Evolutionary conservation across 805 yeast genomes (phyloP).

Genomic region (Metschnikowia bowlesiae): DNA sequence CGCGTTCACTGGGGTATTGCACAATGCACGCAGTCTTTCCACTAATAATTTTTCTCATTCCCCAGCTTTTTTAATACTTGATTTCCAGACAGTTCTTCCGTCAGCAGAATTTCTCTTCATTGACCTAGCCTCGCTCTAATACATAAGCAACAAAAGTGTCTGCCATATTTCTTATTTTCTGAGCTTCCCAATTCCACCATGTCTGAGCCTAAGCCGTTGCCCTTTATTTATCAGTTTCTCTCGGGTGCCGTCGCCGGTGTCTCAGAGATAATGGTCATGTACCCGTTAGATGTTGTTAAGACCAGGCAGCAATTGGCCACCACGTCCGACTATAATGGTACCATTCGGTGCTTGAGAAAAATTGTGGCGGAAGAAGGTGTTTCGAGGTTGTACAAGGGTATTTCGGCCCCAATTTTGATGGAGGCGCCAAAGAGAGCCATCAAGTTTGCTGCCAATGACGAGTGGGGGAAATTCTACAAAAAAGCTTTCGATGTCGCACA

Average conservation of each 20-base stretch:
- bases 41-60: neutral
- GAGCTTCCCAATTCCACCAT: constrained; percentile 6
- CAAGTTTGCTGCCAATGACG: constrained; percentile 96
- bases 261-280: constrained; percentile 91
- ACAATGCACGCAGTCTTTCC: neutral
- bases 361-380: constrained; percentile 85
- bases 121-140: neutral
- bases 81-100: neutral
- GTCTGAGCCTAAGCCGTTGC: constrained; percentile 45
- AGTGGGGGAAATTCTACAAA: constrained; percentile 85
- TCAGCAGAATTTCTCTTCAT: neutral
- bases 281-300: constrained; percentile 95
- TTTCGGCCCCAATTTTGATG: constrained; percentile 94
- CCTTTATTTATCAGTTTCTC: constrained; percentile 85
- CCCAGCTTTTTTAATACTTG: neutral
- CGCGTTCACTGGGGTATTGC: constrained; percentile 1
- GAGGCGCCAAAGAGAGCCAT: constrained; percentile 99
- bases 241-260: constrained; percentile 96
- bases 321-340: constrained; percentile 71
- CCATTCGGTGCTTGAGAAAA: constrained; percentile 77
- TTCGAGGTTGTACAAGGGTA: constrained; percentile 83
- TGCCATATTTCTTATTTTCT: neutral
- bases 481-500: constrained; percentile 60
- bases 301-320: constrained; percentile 82
- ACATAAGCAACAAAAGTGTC: neutral